phyloP scores from a whole-genome alignment of 495 filamentous ascomycete genomes.

The Podospora bellae-mahoneyi region DNA sequence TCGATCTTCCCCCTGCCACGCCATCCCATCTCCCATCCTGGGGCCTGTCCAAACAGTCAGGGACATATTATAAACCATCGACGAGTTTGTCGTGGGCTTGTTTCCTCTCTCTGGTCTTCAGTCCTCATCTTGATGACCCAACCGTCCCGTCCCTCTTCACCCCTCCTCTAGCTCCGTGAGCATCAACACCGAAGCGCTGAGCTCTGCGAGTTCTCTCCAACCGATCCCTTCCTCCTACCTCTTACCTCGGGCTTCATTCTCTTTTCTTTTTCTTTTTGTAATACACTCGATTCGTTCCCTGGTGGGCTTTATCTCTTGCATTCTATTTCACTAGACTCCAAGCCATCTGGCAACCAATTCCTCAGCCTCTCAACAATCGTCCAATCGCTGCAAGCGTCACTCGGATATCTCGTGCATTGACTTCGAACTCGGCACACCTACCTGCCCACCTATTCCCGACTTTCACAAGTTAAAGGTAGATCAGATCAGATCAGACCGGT shows the following conservation, averaged over 20 bases:
- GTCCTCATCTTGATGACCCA: conserved; percentile 45
- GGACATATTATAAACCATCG: conserved; percentile 27
- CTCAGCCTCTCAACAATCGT: conserved; percentile 15
- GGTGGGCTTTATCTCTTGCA: background rate
- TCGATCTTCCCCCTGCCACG: conserved; percentile 13
- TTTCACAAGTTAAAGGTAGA: background rate
- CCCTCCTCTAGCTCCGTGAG: conserved; percentile 25
- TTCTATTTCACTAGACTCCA: background rate
- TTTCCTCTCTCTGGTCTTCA: conserved; percentile 34
- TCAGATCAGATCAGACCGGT: background rate
- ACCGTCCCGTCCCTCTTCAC: conserved; percentile 5
- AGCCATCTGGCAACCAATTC: conserved; percentile 13
- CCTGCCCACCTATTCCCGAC: background rate
- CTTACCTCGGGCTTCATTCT: conserved; percentile 12
- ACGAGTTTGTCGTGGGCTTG: conserved; percentile 12
- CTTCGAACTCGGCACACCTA: conserved; percentile 3
- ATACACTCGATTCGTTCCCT: background rate
- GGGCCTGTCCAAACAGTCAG: background rate
- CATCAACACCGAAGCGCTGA: conserved; percentile 39
- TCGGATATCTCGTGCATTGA: conserved; percentile 13
- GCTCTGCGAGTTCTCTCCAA: conserved; percentile 52
- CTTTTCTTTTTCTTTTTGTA: conserved; percentile 14
- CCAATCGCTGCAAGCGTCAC: conserved; percentile 16
- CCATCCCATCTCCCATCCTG: conserved; percentile 14
- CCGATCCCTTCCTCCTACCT: conserved; percentile 27